phyloP scores from a whole-genome alignment of 306 rosid species.

The Cucurbita moschata region DNA sequence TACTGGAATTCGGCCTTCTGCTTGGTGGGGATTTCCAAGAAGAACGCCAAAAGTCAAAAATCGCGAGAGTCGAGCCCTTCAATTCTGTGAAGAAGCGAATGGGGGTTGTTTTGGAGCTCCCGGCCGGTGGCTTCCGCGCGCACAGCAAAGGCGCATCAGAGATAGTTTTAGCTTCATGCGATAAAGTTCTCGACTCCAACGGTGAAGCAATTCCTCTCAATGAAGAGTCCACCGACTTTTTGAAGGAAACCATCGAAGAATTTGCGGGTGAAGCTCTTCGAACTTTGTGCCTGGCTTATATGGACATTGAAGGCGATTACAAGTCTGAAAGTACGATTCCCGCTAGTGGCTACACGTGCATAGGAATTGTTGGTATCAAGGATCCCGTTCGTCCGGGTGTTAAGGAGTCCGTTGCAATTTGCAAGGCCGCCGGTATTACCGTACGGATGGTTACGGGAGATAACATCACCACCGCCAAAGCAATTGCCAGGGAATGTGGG shows the following conservation, averaged over 20 bases:
- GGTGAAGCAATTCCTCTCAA: slow-evolving; percentile 55
- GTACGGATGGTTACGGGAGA: slow-evolving; percentile 98
- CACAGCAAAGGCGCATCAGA: slow-evolving; percentile 95
- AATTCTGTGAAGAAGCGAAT: slow-evolving; percentile 76
- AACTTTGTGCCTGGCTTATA: slow-evolving; percentile 79
- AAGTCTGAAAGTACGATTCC: slow-evolving; percentile 45
- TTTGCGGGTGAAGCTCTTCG: slow-evolving; percentile 91
- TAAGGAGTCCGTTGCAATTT: slow-evolving; percentile 78
- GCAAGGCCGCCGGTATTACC: slow-evolving; percentile 83
- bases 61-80: slow-evolving; percentile 86
- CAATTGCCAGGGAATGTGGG: slow-evolving; percentile 96
- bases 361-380: slow-evolving; percentile 92
- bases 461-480: slow-evolving; percentile 92
- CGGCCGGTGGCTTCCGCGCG: slow-evolving; percentile 56
- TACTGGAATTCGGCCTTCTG: slow-evolving; percentile 64
- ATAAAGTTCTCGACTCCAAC: slow-evolving; percentile 42
- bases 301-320: slow-evolving; percentile 45
- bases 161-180: slow-evolving; percentile 67
- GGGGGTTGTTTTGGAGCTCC: slow-evolving; percentile 68
- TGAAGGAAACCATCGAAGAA: slow-evolving; percentile 48
- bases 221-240: slow-evolving; percentile 26
- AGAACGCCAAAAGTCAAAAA: slow-evolving; percentile 39
- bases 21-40: slow-evolving; percentile 65
- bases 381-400: slow-evolving; percentile 98
- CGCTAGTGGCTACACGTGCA: slow-evolving; percentile 52